Percentiles rank a stretch among this genome's conserved stretches.
phyloP scores from a whole-genome alignment of 495 filamentous ascomycete species.

The Aspergillus biplanus region DNA sequence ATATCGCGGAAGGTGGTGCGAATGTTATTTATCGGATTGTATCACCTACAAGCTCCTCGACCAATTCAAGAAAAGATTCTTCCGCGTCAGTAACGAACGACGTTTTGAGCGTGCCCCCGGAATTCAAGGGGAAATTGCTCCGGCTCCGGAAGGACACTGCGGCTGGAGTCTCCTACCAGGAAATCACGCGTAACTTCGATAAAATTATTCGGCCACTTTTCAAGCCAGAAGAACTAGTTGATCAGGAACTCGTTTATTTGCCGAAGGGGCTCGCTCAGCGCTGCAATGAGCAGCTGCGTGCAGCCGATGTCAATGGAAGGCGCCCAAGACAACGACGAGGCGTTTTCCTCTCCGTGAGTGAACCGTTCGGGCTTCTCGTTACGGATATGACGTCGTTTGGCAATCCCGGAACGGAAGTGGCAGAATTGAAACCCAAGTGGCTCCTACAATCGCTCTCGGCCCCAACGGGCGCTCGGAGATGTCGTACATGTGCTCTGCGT shows the following conservation, averaged over 20 bases:
- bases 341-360: constrained; percentile 60
- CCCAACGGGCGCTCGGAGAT: constrained; percentile 64
- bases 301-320: constrained; percentile 33
- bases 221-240: constrained; percentile 57
- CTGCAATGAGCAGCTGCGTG: constrained; percentile 56
- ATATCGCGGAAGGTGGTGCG: constrained; percentile 70
- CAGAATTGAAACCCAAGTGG: constrained; percentile 98
- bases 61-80: constrained; percentile 18
- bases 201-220: constrained; percentile 61
- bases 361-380: constrained; percentile 70
- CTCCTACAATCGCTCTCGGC: constrained; percentile 80
- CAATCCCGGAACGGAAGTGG: constrained; percentile 48
- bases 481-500: constrained; percentile 83
- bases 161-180: constrained; percentile 56
- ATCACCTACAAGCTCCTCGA: constrained; percentile 29
- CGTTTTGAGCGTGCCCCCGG: constrained; percentile 25
- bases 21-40: constrained; percentile 70
- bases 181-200: constrained; percentile 62
- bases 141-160: constrained; percentile 67
- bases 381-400: constrained; percentile 72
- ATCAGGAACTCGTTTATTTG: constrained; percentile 60
- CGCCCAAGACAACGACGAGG: constrained; percentile 54
- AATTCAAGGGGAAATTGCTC: constrained; percentile 56
- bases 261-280: constrained; percentile 45
- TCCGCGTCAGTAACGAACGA: constrained; percentile 15